Conservation (phyloP, 495 filamentous ascomycete genomes). For the Neurospora sp. region DNA sequence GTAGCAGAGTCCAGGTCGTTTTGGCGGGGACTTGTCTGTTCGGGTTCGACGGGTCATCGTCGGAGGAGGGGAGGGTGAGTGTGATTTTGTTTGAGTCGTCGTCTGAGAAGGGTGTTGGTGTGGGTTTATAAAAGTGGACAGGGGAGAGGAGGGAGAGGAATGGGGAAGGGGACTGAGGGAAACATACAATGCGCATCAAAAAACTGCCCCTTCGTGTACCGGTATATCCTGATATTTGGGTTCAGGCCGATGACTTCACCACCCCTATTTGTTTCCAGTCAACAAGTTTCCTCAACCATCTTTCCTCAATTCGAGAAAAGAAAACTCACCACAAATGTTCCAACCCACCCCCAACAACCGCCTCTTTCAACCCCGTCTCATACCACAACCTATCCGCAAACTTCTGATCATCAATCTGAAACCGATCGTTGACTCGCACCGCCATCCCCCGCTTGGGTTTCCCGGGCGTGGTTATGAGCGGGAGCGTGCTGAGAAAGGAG, state of each 20-base stretch:
- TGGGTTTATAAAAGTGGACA: too few relatives aligned
- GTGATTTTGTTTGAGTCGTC: slow-evolving; percentile 67
- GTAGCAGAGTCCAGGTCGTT: slow-evolving; percentile 87
- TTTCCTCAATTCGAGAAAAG: not conserved
- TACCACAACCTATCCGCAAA: slow-evolving; percentile 72
- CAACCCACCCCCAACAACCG: slow-evolving; percentile 24
- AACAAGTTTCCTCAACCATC: not conserved
- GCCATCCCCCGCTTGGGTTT: slow-evolving; percentile 81
- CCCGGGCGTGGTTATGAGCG: slow-evolving; percentile 70
- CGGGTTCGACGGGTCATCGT: not conserved
- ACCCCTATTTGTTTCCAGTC: slow-evolving; percentile 46
- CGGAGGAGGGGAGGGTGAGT: slow-evolving; percentile 36
- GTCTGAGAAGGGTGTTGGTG: slow-evolving; percentile 35
- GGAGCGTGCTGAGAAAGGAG: slow-evolving; percentile 62
- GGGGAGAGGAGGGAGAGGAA: not conserved
- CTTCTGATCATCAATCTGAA: slow-evolving; percentile 63
- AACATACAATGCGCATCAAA: slow-evolving; percentile 79
- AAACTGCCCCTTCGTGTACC: slow-evolving; percentile 80
- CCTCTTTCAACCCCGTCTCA: slow-evolving; percentile 47
- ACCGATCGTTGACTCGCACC: slow-evolving; percentile 81
- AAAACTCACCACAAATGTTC: slow-evolving; percentile 24
- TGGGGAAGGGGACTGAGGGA: not conserved
- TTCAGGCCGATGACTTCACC: slow-evolving; percentile 80
- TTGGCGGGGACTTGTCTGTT: slow-evolving; percentile 40
- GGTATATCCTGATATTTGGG: slow-evolving; percentile 82